Conservation (phyloP, 768 basidiomycete genomes). For the Hygrophorus pudorinus region DNA sequence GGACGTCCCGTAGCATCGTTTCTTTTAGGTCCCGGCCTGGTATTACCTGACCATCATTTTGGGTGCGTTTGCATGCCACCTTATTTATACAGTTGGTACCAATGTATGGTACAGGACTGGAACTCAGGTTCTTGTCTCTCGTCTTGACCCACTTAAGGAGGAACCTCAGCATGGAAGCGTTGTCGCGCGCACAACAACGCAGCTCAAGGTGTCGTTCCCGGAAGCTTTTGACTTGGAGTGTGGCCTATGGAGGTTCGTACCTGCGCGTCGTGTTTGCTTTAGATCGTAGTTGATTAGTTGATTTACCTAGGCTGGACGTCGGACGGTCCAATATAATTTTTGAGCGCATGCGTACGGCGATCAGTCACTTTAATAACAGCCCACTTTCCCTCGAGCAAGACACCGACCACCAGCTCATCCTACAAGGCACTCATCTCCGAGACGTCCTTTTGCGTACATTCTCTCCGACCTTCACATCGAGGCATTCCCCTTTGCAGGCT, state of each 20-base stretch:
- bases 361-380: slow-evolving; percentile 46
- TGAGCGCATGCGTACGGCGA: slow-evolving; percentile 61
- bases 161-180: slow-evolving; percentile 45
- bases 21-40: slow-evolving; percentile 47
- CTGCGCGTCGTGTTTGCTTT: too few relatives aligned
- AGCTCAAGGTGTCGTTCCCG: slow-evolving; percentile 49
- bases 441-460: slow-evolving; percentile 61
- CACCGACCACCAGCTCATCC: slow-evolving; percentile 37
- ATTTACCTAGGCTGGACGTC: slow-evolving; percentile 40
- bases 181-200: slow-evolving; percentile 35
- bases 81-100: slow-evolving; percentile 2
- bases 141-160: slow-evolving; percentile 51
- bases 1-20: slow-evolving; percentile 63
- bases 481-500: slow-evolving; percentile 26
- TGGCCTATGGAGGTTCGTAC: slow-evolving; percentile 36
- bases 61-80: slow-evolving; percentile 32
- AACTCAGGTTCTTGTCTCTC: slow-evolving; percentile 55
- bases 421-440: slow-evolving; percentile 65
- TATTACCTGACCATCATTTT: slow-evolving; percentile 58
- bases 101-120: slow-evolving; percentile 44
- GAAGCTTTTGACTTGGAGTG: slow-evolving; percentile 34
- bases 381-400: slow-evolving; percentile 26
- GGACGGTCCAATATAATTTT: slow-evolving; percentile 57
- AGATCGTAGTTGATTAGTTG: too few relatives aligned
- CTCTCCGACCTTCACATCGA: slow-evolving; percentile 19